Base-by-base conservation (phyloP, 163 green algal species). In the Coccomyxa subellipsoidea region DNA sequence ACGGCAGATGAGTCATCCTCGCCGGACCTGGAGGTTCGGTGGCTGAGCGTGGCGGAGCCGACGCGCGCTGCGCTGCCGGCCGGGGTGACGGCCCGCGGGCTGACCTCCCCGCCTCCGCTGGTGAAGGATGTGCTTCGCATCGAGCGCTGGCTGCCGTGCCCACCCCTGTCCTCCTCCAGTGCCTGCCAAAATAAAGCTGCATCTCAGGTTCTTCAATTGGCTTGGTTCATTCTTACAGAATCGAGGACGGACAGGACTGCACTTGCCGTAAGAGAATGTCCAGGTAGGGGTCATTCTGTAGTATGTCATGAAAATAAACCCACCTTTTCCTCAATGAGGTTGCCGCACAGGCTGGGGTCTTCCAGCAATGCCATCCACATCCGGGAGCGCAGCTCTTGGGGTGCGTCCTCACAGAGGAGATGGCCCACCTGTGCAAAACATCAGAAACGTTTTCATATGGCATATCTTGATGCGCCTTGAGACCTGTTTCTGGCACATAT, bases 301-400 rank as follows among this genome's bases (percentile, higher is more conserved):
- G n/a, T n/a, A n/a, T n/a, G n/a, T n/a, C n/a, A n/a, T n/a, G n/a
- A n/a, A n/a, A n/a, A n/a, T n/a, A n/a, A n/a, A n/a, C 4, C 4
- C 37, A 82, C 79, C 69, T n/a, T 25, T 29, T 88, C 36, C 34
- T 92, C 86, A 77, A 84, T 59, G 0, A 92, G 76, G 32, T 83
- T 81, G 53, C 82, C 82, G 9, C 81, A 83, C n/a, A 95, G 86
- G 71, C 86, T 81, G 27, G 88, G 87, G 53, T 94, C 85, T 69
- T 92, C 80, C 69, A 96, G 80, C 80, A 98, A 79, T 5, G 92
- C 93, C 66, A 93, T 89, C 94, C 94, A 98, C 77, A 98, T 89
- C 12, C 94, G 87, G 3, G 87, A 91, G 4, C 94, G 87, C 73
- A 98, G 82, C 84, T 98, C 93, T 85, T 97, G 92, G n/a, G 79